Evolutionary conservation across 2,329 filamentous ascomycete species (phyloP).

Genomic region (Nannizzia gypsea): DNA sequence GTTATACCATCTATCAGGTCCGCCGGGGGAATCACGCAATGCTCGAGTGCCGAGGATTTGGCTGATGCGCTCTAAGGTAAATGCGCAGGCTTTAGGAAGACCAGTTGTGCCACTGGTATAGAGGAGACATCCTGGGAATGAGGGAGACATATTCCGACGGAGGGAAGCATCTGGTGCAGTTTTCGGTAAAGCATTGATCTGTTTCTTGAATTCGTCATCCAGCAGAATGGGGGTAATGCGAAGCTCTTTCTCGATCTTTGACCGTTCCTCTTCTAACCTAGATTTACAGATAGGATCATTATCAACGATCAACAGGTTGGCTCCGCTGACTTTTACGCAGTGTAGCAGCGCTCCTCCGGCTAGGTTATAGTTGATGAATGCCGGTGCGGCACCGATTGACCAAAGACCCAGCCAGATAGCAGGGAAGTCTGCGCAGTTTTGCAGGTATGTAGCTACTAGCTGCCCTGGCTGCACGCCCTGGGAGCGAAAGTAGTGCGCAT

Average conservation of each 20-base stretch:
- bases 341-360: slow-evolving; percentile 52
- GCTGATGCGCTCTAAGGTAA: slow-evolving; percentile 43
- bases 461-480: slow-evolving; percentile 49
- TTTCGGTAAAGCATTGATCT: slow-evolving; percentile 39
- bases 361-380: slow-evolving; percentile 61
- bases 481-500: slow-evolving; percentile 49
- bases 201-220: slow-evolving; percentile 37
- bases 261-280: slow-evolving; percentile 44
- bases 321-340: slow-evolving; percentile 48
- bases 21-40: slow-evolving; percentile 20
- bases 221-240: slow-evolving; percentile 48
- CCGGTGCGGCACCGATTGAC: slow-evolving; percentile 56
- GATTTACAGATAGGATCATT: slow-evolving; percentile 42
- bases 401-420: slow-evolving; percentile 54
- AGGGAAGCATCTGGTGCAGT: slow-evolving; percentile 45
- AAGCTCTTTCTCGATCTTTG: slow-evolving; percentile 42
- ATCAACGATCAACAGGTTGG: slow-evolving; percentile 49
- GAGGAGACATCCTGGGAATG: slow-evolving; percentile 52
- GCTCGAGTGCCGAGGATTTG: slow-evolving; percentile 27
- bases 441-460: slow-evolving; percentile 54
- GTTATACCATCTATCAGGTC: slow-evolving; percentile 55
- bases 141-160: slow-evolving; percentile 40
- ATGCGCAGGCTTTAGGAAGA: slow-evolving; percentile 57
- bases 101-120: slow-evolving; percentile 71
- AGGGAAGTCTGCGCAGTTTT: slow-evolving; percentile 56